These are phyloP conservation scores for Lichtheimia ramosa DNA, from an alignment of 371 early-diverging fungal genomes.

Conservation along the genomic window DNA sequence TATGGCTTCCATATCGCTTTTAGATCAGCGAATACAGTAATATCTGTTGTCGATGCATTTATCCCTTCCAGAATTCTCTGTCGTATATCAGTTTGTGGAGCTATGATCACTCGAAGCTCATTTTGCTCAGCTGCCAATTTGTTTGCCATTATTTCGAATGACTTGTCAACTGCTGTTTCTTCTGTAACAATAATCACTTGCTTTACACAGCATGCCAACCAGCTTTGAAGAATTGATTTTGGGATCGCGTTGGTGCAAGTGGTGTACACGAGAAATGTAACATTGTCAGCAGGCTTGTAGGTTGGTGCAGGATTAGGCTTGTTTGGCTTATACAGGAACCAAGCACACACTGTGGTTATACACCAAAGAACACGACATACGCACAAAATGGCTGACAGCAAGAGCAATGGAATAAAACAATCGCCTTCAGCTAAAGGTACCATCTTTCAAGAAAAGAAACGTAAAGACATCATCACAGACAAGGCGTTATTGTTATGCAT, in stretches of 20 bases:
- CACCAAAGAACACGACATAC: conserved; percentile 71
- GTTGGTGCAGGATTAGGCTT: conserved; percentile 44
- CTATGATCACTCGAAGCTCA: conserved; percentile 44
- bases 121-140: no score
- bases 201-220: conserved; percentile 60
- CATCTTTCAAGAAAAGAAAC: conserved; percentile 29
- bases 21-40: conserved; percentile 70
- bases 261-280: conserved; percentile 69
- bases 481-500: background rate
- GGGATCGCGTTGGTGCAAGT: conserved; percentile 71
- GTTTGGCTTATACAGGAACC: conserved; percentile 43
- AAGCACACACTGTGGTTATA: conserved; percentile 53
- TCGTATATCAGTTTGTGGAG: conserved; percentile 60
- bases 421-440: conserved; percentile 61
- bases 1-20: conserved; percentile 65
- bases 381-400: conserved; percentile 66
- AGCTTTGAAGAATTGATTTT: conserved; percentile 60
- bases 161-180: conserved; percentile 37
- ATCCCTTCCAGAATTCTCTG: conserved; percentile 68
- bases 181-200: conserved; percentile 61
- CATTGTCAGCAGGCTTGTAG: conserved; percentile 49
- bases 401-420: conserved; percentile 55
- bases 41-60: conserved; percentile 60
- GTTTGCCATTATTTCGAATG: conserved; percentile 47
- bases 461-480: no score